phyloP scores from a whole-genome alignment of 2,329 filamentous ascomycete species.

The Trichoderma atroviride region DNA sequence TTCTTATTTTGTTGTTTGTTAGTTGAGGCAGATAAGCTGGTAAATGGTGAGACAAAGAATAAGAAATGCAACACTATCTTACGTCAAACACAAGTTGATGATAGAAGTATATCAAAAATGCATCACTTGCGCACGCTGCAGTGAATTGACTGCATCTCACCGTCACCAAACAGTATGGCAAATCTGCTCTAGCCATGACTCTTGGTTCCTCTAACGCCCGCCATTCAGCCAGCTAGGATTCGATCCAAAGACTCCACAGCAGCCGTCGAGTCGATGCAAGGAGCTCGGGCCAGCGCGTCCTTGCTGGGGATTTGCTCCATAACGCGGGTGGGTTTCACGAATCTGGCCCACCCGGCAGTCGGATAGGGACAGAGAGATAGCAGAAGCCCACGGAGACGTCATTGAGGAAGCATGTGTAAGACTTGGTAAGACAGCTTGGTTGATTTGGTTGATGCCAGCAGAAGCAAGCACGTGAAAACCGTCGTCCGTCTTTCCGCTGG shows the following conservation, averaged over 20 bases:
- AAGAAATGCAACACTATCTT: background rate
- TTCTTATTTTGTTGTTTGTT: background rate
- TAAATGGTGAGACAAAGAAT: background rate
- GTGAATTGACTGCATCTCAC: background rate
- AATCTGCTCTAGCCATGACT: background rate
- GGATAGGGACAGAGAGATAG: slow-evolving; percentile 6
- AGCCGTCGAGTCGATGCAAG: slow-evolving; percentile 21
- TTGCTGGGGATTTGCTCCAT: slow-evolving; percentile 13
- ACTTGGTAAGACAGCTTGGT: slow-evolving; percentile 1
- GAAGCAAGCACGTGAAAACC: background rate
- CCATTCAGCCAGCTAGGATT: background rate
- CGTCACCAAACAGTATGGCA: background rate
- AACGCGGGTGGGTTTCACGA: slow-evolving; percentile 8
- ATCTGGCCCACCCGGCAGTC: slow-evolving; percentile 13
- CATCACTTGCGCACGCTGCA: background rate
- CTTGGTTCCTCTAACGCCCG: slow-evolving; percentile 13
- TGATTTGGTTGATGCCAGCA: background rate
- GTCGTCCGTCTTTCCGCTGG: too few relatives aligned
- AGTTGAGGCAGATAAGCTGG: background rate
- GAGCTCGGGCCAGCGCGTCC: slow-evolving; percentile 20
- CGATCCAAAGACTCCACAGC: slow-evolving; percentile 11
- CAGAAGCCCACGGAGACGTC: slow-evolving; percentile 7
- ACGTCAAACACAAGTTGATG: background rate
- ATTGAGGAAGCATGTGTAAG: slow-evolving; percentile 13
- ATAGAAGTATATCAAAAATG: too few relatives aligned